Evolutionary conservation across 352 stramenopile species (phyloP).

Genomic region (Pythium monospermum): DNA sequence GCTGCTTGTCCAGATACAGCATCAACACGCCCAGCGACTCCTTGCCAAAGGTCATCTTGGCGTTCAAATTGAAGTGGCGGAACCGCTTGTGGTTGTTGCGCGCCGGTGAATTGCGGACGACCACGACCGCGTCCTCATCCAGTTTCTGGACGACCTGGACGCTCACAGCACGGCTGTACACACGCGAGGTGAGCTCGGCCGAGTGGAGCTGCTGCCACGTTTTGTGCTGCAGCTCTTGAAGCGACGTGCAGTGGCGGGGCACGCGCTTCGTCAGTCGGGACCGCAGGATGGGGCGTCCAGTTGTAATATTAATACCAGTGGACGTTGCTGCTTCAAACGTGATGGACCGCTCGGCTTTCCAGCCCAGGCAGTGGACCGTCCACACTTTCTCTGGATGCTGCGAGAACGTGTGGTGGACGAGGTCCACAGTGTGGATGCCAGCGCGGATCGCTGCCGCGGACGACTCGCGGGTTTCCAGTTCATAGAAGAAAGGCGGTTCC

Average conservation of each 20-base stretch:
- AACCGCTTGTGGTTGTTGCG: constrained; percentile 2
- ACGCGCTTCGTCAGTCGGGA: constrained; percentile 10
- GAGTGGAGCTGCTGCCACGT: constrained; percentile 8
- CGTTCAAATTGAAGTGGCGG: constrained; percentile 10
- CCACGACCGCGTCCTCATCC: constrained; percentile 6
- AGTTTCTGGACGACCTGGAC: neutral
- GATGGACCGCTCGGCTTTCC: constrained; percentile 3
- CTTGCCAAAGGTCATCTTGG: neutral
- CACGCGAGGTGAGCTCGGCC: constrained; percentile 2
- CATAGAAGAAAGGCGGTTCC: too few species aligned
- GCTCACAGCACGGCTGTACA: constrained; percentile 3
- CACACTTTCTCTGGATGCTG: neutral
- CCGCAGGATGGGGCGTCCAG: neutral
- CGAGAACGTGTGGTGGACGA: neutral
- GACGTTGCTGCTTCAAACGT: neutral
- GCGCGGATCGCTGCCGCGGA: neutral
- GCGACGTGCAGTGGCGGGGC: neutral
- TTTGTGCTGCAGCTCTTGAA: constrained; percentile 1
- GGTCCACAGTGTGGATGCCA: neutral
- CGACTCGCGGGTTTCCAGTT: neutral
- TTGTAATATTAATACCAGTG: too few species aligned
- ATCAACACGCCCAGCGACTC: constrained; percentile 3
- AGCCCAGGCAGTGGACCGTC: constrained; percentile 4
- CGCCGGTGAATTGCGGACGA: constrained; percentile 14
- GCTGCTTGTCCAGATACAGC: constrained; percentile 11